phyloP scores from a whole-genome alignment of 2,329 filamentous ascomycete species.

The Teratosphaeria destructans region DNA sequence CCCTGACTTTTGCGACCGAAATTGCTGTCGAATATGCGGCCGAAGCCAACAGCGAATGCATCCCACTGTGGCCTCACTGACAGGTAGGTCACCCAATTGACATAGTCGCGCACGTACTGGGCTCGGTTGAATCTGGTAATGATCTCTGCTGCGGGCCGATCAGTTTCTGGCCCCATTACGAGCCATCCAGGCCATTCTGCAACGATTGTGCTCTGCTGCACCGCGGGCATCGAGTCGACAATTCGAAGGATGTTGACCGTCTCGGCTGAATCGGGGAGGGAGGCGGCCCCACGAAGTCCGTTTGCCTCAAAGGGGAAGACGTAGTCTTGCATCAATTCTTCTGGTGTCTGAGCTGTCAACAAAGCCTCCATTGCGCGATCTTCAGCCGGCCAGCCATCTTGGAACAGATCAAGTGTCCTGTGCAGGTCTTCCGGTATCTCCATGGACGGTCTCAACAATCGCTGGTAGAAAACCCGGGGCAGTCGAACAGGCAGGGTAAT shows the following conservation, averaged over 20 bases:
- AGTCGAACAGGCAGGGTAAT: conserved; percentile 85
- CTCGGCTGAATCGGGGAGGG: not conserved
- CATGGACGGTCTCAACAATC: conserved; percentile 45
- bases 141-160: conserved; percentile 30
- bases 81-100: conserved; percentile 67
- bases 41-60: conserved; percentile 75
- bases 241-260: not conserved
- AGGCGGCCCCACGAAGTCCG: conserved; percentile 33
- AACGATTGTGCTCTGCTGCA: not conserved
- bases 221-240: not conserved
- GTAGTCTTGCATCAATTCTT: conserved; percentile 67
- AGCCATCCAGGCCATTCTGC: conserved; percentile 45
- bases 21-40: conserved; percentile 9
- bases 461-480: conserved; percentile 72
- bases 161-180: conserved; percentile 28
- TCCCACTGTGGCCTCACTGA: conserved; percentile 67
- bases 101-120: conserved; percentile 74
- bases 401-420: conserved; percentile 57
- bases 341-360: conserved; percentile 44
- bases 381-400: conserved; percentile 78
- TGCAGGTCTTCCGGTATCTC: conserved; percentile 38
- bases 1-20: not conserved
- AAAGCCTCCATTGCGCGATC: conserved; percentile 63
- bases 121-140: conserved; percentile 73
- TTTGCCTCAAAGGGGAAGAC: conserved; percentile 64